A percentile compares a stretch with the other conserved stretches of the same genome.
These are phyloP conservation scores for Entomophthora muscae DNA, from an alignment of 371 early-diverging fungal genomes.

Conservation along the genomic window DNA sequence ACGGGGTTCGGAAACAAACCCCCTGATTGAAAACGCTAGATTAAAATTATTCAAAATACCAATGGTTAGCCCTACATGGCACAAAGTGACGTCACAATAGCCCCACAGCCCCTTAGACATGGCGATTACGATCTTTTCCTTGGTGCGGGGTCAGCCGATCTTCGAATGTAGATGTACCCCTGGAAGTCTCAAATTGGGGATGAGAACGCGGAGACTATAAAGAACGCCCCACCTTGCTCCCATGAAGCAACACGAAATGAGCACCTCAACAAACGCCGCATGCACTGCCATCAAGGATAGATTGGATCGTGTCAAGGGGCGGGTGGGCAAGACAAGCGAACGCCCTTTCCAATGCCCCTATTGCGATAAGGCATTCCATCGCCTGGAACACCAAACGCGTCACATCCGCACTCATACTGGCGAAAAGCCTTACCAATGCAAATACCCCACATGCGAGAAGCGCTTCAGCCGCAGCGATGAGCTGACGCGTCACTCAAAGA, in stretches of 20 bases:
- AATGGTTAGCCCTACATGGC: too few relatives aligned
- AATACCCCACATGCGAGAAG: conserved; percentile 59
- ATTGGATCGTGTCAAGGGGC: not conserved
- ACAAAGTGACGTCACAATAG: too few relatives aligned
- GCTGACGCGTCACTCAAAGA: conserved; percentile 64
- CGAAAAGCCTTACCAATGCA: conserved; percentile 75
- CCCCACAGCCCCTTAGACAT: too few relatives aligned
- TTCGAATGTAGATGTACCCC: too few relatives aligned
- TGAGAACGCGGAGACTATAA: too few relatives aligned
- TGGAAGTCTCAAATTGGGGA: too few relatives aligned
- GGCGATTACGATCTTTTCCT: too few relatives aligned
- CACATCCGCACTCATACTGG: conserved; percentile 86
- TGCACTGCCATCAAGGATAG: not conserved
- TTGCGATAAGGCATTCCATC: conserved; percentile 43
- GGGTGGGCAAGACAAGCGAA: not conserved
- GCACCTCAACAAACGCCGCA: not conserved
- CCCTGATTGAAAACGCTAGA: too few relatives aligned
- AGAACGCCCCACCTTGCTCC: too few relatives aligned
- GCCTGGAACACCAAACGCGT: conserved; percentile 65
- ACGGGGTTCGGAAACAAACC: too few relatives aligned
- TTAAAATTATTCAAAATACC: too few relatives aligned
- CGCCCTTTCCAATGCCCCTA: conserved; percentile 44
- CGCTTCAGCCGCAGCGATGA: conserved; percentile 82
- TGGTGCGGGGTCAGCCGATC: too few relatives aligned
- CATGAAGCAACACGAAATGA: not conserved